phyloP scores from a whole-genome alignment of 2,329 filamentous ascomycete species.

The Clarireedia monteithiana region DNA sequence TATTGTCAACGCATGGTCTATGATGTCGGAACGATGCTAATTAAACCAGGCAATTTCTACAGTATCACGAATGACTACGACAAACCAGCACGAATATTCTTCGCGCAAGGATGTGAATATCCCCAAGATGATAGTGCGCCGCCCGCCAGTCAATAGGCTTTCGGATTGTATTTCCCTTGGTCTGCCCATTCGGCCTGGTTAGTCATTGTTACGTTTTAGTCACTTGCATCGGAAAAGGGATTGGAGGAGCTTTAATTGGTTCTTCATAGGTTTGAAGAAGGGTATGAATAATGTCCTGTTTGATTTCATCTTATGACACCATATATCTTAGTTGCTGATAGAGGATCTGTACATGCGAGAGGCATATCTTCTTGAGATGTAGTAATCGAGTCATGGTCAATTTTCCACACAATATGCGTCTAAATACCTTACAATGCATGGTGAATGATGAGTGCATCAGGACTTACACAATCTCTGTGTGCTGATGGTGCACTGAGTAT shows the following conservation, averaged over 20 bases:
- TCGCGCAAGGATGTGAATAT: conserved; percentile 73
- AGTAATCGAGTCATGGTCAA: neutral
- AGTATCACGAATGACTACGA: conserved; percentile 77
- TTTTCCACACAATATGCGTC: no score
- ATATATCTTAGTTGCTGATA: conserved; percentile 3
- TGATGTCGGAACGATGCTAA: conserved; percentile 10
- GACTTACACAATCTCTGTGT: neutral
- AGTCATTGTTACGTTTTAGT: neutral
- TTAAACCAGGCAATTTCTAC: conserved; percentile 76
- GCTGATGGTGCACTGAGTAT: no score
- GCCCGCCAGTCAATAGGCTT: neutral
- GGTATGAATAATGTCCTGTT: neutral
- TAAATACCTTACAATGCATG: no score
- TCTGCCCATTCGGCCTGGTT: neutral
- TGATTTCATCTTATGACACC: conserved; percentile 6
- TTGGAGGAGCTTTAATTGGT: neutral
- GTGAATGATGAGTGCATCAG: neutral
- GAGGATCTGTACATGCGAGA: neutral
- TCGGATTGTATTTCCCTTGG: no score
- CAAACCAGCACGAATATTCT: conserved; percentile 73
- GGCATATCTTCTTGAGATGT: neutral
- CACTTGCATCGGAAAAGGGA: neutral
- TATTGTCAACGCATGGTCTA: neutral
- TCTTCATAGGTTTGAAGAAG: neutral
- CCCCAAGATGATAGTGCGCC: neutral